Evolutionary conservation across 352 stramenopile species (phyloP).

Genomic region (Phytophthora europaea): DNA sequence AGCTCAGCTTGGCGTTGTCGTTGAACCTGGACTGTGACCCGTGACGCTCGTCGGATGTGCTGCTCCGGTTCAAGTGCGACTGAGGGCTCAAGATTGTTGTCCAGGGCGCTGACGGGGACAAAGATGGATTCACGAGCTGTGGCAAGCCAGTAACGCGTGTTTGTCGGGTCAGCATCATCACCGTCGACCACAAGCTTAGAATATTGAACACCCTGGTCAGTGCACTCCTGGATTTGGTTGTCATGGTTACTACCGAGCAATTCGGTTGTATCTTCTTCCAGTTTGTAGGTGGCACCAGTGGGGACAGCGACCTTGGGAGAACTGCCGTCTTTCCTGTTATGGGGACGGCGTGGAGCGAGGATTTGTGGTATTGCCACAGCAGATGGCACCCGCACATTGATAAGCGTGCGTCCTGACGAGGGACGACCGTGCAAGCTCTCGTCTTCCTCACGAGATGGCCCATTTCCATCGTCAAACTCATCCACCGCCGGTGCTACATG

Average conservation of each 20-base stretch:
- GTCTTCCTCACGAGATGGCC: conserved; percentile 9
- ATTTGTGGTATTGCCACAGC: conserved; percentile 1
- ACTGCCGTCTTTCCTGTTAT: conserved; percentile 10
- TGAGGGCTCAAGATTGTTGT: conserved; percentile 3
- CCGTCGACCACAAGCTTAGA: conserved; percentile 18
- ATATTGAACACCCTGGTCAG: not conserved
- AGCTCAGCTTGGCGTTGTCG: conserved; percentile 57
- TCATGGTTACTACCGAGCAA: not conserved
- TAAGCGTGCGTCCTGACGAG: conserved; percentile 24
- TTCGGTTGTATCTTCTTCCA: not conserved
- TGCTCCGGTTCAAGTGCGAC: conserved; percentile 11
- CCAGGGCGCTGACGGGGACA: conserved; percentile 33
- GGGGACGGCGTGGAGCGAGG: conserved; percentile 19
- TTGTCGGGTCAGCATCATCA: conserved; percentile 12
- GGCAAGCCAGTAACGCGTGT: conserved; percentile 35
- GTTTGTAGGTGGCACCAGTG: not conserved
- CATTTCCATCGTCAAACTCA: conserved; percentile 4
- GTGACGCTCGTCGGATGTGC: conserved; percentile 8
- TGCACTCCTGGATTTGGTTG: conserved; percentile 23
- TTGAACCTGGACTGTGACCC: conserved; percentile 53
- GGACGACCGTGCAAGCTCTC: conserved; percentile 1
- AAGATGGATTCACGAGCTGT: conserved; percentile 68
- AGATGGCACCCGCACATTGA: conserved; percentile 27
- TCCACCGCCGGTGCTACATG: conserved; percentile 27
- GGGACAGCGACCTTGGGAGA: conserved; percentile 4